A percentile compares a stretch with the other conserved stretches of the same genome.
Evolutionary conservation across 495 filamentous ascomycete species (phyloP).

Genomic region (Aspergillus panamensis): DNA sequence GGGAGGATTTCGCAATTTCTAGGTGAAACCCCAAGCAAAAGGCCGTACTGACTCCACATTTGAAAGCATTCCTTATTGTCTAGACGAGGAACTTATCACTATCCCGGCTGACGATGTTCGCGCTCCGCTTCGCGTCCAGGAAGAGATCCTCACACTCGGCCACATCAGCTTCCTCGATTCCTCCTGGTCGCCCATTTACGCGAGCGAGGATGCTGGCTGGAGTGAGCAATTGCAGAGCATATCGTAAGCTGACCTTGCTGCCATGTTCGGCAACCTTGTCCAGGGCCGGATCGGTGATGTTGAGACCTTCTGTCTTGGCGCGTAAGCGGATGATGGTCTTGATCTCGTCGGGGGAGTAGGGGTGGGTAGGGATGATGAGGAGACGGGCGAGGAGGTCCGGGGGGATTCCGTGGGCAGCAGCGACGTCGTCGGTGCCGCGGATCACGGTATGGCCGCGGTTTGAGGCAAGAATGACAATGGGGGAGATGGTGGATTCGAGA

Average conservation of each 20-base stretch:
- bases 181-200: constrained; percentile 62
- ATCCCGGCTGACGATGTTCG: constrained; percentile 62
- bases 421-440: constrained; percentile 75
- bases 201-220: constrained; percentile 71
- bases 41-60: constrained; percentile 1
- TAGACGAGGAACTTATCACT: constrained; percentile 55
- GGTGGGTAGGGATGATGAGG: constrained; percentile 89
- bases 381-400: constrained; percentile 88
- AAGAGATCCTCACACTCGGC: constrained; percentile 88
- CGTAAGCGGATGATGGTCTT: constrained; percentile 82
- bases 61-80: constrained; percentile 30
- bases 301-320: constrained; percentile 73
- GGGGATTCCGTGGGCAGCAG: constrained; percentile 88
- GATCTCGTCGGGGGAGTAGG: constrained; percentile 82
- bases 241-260: constrained; percentile 80
- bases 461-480: constrained; percentile 94
- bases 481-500: constrained; percentile 86
- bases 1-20: background rate
- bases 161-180: constrained; percentile 79
- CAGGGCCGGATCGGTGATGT: constrained; percentile 75
- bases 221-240: constrained; percentile 89
- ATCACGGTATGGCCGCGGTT: constrained; percentile 91
- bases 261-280: constrained; percentile 83
- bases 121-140: constrained; percentile 83
- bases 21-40: background rate